Evolutionary conservation across 1,284 basidiomycete species (phyloP).

Genomic region (Leccinum solheimii): DNA sequence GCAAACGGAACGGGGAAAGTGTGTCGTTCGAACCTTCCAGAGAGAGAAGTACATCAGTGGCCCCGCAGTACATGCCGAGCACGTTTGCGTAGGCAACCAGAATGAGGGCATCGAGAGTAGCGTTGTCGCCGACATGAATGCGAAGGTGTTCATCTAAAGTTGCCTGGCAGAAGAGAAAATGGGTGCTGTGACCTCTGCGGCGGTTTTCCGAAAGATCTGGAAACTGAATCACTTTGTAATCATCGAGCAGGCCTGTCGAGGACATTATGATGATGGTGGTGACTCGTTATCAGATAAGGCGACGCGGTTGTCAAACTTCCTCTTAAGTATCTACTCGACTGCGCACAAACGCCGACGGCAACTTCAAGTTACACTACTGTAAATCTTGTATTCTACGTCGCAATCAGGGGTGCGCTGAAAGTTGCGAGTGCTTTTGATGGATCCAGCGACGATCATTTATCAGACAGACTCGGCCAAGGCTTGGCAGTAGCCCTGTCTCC

Average conservation of each 20-base stretch:
- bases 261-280: slow-evolving; percentile 4
- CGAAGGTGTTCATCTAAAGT: slow-evolving; percentile 6
- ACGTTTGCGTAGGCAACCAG: slow-evolving; percentile 39
- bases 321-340: background rate
- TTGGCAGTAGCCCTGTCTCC: background rate
- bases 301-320: background rate
- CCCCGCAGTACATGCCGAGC: slow-evolving; percentile 42
- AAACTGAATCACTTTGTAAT: slow-evolving; percentile 35
- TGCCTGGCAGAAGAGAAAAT: slow-evolving; percentile 7
- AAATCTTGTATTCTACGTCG: background rate
- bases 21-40: slow-evolving; percentile 20
- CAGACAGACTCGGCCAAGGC: background rate
- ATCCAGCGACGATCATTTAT: background rate
- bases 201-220: slow-evolving; percentile 41
- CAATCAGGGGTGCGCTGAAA: background rate
- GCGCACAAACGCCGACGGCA: background rate
- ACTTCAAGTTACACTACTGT: background rate
- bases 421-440: background rate
- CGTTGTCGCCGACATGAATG: slow-evolving; percentile 1
- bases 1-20: slow-evolving; percentile 35
- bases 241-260: slow-evolving; percentile 21
- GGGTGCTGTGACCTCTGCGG: slow-evolving; percentile 4
- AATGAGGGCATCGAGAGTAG: slow-evolving; percentile 18
- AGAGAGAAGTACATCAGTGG: slow-evolving; percentile 42
- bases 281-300: slow-evolving; percentile 16